A percentile compares a stretch with the other conserved stretches of the same genome.
Conservation (phyloP, 495 filamentous ascomycete genomes). For the Polyplosphaeria fusca region DNA sequence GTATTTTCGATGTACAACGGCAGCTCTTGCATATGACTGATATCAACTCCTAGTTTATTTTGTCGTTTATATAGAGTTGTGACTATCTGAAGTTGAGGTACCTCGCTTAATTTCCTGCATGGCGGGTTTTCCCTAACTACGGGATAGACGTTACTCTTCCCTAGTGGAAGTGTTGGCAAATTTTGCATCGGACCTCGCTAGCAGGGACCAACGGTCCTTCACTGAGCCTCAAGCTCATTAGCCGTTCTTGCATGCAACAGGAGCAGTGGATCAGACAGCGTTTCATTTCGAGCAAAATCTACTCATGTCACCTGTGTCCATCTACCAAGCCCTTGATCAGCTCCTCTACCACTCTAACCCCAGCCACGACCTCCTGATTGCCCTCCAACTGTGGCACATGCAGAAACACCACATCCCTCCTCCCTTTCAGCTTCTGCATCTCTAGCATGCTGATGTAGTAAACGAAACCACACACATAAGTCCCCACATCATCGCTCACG, state of each 20-base stretch:
- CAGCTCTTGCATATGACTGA: constrained; percentile 1
- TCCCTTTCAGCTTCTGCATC: constrained; percentile 23
- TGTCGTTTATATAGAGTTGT: constrained; percentile 5
- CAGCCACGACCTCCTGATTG: constrained; percentile 12
- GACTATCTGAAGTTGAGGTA: constrained; percentile 14
- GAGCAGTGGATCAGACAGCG: too few relatives aligned
- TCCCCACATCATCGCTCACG: constrained; percentile 37
- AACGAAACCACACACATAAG: constrained; percentile 39
- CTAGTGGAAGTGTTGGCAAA: too few relatives aligned
- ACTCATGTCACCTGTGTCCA: too few relatives aligned
- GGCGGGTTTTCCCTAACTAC: constrained; percentile 13
- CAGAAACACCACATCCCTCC: constrained; percentile 22
- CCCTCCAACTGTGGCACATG: constrained; percentile 27
- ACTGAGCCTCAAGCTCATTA: too few relatives aligned
- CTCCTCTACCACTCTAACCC: constrained; percentile 10
- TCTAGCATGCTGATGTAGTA: constrained; percentile 34
- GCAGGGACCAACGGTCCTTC: too few relatives aligned
- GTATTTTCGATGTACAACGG: constrained; percentile 3
- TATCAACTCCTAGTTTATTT: constrained; percentile 8
- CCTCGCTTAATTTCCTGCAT: constrained; percentile 15
- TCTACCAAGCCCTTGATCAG: constrained; percentile 12
- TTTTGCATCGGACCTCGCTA: too few relatives aligned
- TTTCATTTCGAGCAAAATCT: too few relatives aligned
- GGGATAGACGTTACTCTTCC: constrained; percentile 14
- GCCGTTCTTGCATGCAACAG: too few relatives aligned